These are phyloP conservation scores for Tarenaya hassleriana DNA, from an alignment of 345 rosid species.

Conservation along the genomic window DNA sequence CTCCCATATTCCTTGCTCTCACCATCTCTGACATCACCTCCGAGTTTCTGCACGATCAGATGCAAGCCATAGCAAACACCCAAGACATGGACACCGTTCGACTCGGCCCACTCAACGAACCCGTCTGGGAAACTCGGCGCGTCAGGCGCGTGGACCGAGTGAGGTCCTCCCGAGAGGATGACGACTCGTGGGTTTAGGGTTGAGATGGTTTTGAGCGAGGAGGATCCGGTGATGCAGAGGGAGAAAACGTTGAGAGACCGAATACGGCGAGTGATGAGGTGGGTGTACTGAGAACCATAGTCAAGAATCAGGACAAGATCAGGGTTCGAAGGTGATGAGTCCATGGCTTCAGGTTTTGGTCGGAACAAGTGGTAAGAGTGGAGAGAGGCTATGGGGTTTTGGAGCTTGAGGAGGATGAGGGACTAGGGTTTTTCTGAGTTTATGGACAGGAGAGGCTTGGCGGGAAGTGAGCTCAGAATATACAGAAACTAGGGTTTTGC, in stretches of 20 bases:
- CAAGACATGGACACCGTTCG: conserved; percentile 50
- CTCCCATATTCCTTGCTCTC: conserved; percentile 88
- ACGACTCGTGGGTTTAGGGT: conserved; percentile 60
- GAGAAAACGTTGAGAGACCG: conserved; percentile 78
- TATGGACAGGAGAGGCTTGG: too few relatives aligned
- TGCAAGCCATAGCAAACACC: conserved; percentile 92
- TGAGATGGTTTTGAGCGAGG: conserved; percentile 52
- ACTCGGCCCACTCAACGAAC: conserved; percentile 64
- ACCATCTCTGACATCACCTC: conserved; percentile 71
- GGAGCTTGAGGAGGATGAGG: background rate
- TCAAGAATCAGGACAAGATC: conserved; percentile 86
- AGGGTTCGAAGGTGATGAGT: conserved; percentile 59
- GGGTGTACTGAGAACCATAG: conserved; percentile 92
- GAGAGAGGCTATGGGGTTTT: conserved; percentile 7
- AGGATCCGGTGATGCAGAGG: conserved; percentile 81
- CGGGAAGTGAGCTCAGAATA: background rate
- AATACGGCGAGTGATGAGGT: conserved; percentile 87
- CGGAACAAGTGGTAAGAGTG: background rate
- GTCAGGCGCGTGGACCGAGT: conserved; percentile 65
- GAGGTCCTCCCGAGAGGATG: conserved; percentile 95
- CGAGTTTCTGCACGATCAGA: conserved; percentile 73
- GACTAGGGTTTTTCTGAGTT: conserved; percentile 11
- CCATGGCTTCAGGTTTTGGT: conserved; percentile 21
- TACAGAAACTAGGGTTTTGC: conserved; percentile 25
- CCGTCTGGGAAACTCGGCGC: conserved; percentile 76